Conservation (phyloP, 768 basidiomycete species). For the Daedalea quercina region DNA sequence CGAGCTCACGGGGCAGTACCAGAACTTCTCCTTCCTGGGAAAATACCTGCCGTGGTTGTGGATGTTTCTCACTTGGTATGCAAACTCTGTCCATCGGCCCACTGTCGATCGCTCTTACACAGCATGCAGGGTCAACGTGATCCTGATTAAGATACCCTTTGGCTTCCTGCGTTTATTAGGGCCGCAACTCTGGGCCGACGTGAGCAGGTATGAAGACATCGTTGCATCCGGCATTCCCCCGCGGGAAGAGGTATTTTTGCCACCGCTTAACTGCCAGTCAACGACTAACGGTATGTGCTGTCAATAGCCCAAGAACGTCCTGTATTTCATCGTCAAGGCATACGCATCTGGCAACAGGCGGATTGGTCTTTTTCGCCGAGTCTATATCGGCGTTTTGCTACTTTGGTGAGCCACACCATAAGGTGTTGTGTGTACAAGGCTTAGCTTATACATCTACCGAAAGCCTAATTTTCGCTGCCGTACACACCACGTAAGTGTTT, state of each 20-base stretch:
- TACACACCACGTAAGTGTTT: conserved; percentile 27
- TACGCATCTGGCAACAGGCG: conserved; percentile 3
- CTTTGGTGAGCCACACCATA: conserved; percentile 16
- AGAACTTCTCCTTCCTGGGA: conserved; percentile 22
- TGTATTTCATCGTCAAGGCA: conserved; percentile 14
- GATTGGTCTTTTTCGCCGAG: conserved; percentile 11
- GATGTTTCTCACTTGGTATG: conserved; percentile 21
- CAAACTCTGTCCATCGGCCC: background rate
- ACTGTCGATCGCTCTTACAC: conserved; percentile 7
- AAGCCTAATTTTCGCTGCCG: conserved; percentile 30
- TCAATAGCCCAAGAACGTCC: conserved; percentile 11
- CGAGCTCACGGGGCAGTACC: conserved; percentile 24
- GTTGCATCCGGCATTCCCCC: conserved; percentile 5
- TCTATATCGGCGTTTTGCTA: conserved; percentile 22
- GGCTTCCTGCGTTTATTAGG: conserved; percentile 14
- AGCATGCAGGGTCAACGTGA: conserved; percentile 14
- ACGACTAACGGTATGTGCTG: background rate
- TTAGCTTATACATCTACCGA: background rate
- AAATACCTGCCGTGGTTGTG: conserved; percentile 21
- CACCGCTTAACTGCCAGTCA: background rate
- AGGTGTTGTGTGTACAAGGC: background rate
- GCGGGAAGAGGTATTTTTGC: conserved; percentile 7
- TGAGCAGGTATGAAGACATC: conserved; percentile 13
- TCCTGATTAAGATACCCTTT: conserved; percentile 14
- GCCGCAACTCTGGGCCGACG: conserved; percentile 12